Evolutionary conservation across 371 early-diverging fungal genomes (phyloP).

Genomic region (Fennellomyces sp.): DNA sequence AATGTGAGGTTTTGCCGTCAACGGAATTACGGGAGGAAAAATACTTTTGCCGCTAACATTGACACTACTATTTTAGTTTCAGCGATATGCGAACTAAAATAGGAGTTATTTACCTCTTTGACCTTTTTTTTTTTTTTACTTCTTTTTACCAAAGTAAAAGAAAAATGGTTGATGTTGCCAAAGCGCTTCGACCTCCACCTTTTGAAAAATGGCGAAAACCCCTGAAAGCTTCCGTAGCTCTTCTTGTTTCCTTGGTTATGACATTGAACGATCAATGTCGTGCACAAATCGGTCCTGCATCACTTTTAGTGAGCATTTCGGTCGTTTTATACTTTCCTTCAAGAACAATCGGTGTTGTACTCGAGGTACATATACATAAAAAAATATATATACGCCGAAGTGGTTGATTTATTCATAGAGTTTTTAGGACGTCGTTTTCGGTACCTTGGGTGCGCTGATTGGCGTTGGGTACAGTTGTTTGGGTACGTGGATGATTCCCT

Average conservation of each 20-base stretch:
- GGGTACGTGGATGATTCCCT: conserved; percentile 12
- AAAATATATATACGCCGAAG: background rate
- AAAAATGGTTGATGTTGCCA: background rate
- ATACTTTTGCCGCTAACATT: too few relatives aligned
- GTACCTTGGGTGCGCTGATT: conserved; percentile 34
- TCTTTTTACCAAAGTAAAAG: background rate
- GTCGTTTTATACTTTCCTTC: conserved; percentile 31
- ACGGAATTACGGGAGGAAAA: too few relatives aligned
- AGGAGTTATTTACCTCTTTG: background rate
- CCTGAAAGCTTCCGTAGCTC: conserved; percentile 35
- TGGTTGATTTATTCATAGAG: background rate
- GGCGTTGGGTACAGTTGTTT: conserved; percentile 31
- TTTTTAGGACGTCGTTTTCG: conserved; percentile 28
- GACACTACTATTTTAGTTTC: background rate
- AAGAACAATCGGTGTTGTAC: conserved; percentile 22
- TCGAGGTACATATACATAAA: conserved; percentile 7
- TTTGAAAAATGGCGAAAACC: conserved; percentile 32
- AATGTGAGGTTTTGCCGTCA: too few relatives aligned
- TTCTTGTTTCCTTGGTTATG: conserved; percentile 30
- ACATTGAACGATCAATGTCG: conserved; percentile 13
- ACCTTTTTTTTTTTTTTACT: background rate
- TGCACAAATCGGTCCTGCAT: conserved; percentile 10
- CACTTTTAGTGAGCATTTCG: conserved; percentile 16
- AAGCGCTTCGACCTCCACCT: background rate
- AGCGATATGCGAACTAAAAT: too few relatives aligned